A percentile compares a stretch with the other conserved stretches of the same genome.
Evolutionary conservation across 495 filamentous ascomycete genomes (phyloP).

Genomic region (Talaromyces thailandensis): DNA sequence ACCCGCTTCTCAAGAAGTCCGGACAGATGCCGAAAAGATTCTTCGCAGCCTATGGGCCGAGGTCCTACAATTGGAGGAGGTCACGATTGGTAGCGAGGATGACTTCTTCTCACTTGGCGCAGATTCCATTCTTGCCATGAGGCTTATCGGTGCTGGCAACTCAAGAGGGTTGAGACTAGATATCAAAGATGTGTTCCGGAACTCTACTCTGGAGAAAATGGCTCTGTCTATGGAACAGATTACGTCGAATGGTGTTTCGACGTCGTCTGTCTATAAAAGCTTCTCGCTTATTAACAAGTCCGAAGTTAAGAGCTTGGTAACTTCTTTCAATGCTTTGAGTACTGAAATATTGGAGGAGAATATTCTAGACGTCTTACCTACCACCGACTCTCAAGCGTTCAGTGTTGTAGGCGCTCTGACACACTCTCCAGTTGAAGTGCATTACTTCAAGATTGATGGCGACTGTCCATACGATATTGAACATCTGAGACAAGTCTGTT

Average conservation of each 20-base stretch:
- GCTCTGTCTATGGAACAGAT: background rate
- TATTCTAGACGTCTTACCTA: background rate
- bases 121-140: constrained; percentile 45
- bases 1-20: background rate
- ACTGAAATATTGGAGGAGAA: background rate
- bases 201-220: constrained; percentile 16
- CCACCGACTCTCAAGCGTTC: constrained; percentile 39
- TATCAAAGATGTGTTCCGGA: constrained; percentile 23
- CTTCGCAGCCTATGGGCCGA: background rate
- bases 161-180: constrained; percentile 18
- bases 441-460: constrained; percentile 36
- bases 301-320: background rate
- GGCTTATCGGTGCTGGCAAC: constrained; percentile 20
- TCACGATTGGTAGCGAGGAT: constrained; percentile 8
- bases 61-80: background rate
- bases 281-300: background rate
- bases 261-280: background rate
- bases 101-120: constrained; percentile 43
- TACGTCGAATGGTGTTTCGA: background rate
- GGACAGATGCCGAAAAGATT: background rate
- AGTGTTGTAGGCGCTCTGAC: constrained; percentile 41
- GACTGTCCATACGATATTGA: constrained; percentile 18
- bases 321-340: too few species aligned
- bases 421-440: constrained; percentile 16
- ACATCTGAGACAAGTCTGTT: constrained; percentile 17